Evolutionary conservation across 1,284 basidiomycete species (phyloP).

Genomic region (Ceratobasidium sp.): DNA sequence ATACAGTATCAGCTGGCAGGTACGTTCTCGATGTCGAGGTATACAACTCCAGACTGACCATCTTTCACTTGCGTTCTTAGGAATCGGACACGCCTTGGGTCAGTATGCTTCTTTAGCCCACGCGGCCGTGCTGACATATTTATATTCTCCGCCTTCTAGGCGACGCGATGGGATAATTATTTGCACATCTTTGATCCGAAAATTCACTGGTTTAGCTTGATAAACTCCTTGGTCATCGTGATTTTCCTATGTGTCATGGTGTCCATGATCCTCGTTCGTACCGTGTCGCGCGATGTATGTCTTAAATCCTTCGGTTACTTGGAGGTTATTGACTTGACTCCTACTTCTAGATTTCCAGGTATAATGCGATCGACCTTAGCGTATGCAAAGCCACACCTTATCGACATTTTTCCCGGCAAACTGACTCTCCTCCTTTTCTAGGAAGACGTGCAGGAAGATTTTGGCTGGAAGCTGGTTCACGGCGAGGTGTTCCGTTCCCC

Average conservation of each 20-base stretch:
- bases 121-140: conserved; percentile 10
- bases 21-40: conserved; percentile 53
- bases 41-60: conserved; percentile 14
- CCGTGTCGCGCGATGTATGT: conserved; percentile 84
- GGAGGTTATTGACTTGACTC: conserved; percentile 55
- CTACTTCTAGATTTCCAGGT: conserved; percentile 81
- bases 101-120: conserved; percentile 43
- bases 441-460: conserved; percentile 98
- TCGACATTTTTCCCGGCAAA: conserved; percentile 13
- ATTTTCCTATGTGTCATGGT: conserved; percentile 94
- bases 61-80: conserved; percentile 52
- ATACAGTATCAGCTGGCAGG: conserved; percentile 87
- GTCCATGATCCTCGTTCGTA: conserved; percentile 85
- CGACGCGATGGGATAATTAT: conserved; percentile 96
- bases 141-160: conserved; percentile 56
- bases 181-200: conserved; percentile 66
- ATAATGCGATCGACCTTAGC: conserved; percentile 92
- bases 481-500: conserved; percentile 96
- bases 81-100: conserved; percentile 88
- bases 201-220: conserved; percentile 79
- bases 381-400: conserved; percentile 55
- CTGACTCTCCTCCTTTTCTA: conserved; percentile 51
- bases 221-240: conserved; percentile 92
- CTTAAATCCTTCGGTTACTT: conserved; percentile 58
- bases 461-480: conserved; percentile 97